Evolutionary conservation across 495 filamentous ascomycete species (phyloP).

Genomic region (Aspergillus sclerotiicarbonarius): DNA sequence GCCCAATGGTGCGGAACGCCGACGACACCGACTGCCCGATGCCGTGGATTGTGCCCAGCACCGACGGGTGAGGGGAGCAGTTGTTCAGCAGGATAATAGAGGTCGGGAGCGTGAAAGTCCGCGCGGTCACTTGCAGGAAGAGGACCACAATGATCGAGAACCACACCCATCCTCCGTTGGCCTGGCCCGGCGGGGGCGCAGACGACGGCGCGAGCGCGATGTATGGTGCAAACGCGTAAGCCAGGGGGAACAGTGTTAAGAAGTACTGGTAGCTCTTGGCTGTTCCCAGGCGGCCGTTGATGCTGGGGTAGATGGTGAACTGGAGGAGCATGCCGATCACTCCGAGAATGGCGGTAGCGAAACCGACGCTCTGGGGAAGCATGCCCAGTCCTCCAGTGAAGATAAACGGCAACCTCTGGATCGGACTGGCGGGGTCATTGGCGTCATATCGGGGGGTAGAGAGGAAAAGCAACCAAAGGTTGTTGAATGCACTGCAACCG

Average conservation of each 20-base stretch:
- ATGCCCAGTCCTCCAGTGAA: conserved; percentile 83
- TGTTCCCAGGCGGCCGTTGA: conserved; percentile 67
- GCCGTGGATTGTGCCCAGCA: conserved; percentile 80
- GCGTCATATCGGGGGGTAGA: conserved; percentile 70
- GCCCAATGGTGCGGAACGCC: conserved; percentile 71
- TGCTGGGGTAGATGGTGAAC: conserved; percentile 69
- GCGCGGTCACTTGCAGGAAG: conserved; percentile 69
- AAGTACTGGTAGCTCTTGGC: conserved; percentile 65
- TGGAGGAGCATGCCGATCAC: conserved; percentile 75
- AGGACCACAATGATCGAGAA: conserved; percentile 63
- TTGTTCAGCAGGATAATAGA: conserved; percentile 82
- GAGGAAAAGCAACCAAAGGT: conserved; percentile 81
- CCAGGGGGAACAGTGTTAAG: conserved; percentile 68
- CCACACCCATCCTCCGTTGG: conserved; percentile 67
- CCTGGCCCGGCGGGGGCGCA: conserved; percentile 57
- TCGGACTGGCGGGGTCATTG: conserved; percentile 39
- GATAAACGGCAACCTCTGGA: conserved; percentile 56
- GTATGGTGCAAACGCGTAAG: conserved; percentile 71
- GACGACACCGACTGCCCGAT: conserved; percentile 72
- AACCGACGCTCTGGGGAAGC: conserved; percentile 68
- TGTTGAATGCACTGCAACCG: conserved; percentile 65
- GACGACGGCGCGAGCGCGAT: conserved; percentile 66
- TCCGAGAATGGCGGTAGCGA: conserved; percentile 76
- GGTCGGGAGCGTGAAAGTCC: conserved; percentile 79
- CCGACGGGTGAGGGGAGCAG: conserved; percentile 74